Percentiles rank a stretch among this genome's conserved stretches.
phyloP scores from a whole-genome alignment of 345 rosid species.

The Leavenworthia alabamica region DNA sequence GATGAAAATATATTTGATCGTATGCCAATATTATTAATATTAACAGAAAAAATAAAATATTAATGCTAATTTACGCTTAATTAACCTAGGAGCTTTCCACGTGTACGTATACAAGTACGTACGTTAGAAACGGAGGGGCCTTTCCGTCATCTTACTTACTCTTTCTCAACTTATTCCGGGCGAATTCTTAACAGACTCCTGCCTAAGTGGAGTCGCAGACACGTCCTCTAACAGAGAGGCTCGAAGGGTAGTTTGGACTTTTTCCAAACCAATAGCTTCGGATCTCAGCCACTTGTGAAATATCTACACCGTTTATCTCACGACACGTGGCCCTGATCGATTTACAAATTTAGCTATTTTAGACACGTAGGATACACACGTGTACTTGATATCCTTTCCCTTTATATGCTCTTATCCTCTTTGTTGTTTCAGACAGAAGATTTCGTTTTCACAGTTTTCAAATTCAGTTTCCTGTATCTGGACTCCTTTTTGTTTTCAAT shows the following conservation, averaged over 20 bases:
- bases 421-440: conserved; percentile 5
- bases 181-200: conserved; percentile 5
- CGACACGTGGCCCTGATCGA: conserved; percentile 5
- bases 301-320: not conserved
- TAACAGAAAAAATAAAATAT: not conserved
- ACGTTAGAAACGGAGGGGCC: conserved; percentile 1
- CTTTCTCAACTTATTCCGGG: conserved; percentile 7
- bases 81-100: not conserved
- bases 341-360: not conserved
- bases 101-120: conserved; percentile 2
- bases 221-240: conserved; percentile 1
- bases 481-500: not conserved
- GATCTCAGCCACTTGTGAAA: conserved; percentile 12
- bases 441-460: not conserved
- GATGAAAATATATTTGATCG: not conserved
- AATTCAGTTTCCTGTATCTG: conserved; percentile 4
- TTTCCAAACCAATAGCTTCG: not conserved
- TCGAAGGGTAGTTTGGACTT: conserved; percentile 12
- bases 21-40: not conserved
- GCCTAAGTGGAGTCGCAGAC: conserved; percentile 13
- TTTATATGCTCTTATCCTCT: conserved; percentile 8
- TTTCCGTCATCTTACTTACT: conserved; percentile 1
- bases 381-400: conserved; percentile 17
- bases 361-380: conserved; percentile 26
- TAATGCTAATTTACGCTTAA: not conserved